These are phyloP conservation scores for Solanum ahanhuiri DNA, from an alignment of 257 asterid species.

Conservation along the genomic window DNA sequence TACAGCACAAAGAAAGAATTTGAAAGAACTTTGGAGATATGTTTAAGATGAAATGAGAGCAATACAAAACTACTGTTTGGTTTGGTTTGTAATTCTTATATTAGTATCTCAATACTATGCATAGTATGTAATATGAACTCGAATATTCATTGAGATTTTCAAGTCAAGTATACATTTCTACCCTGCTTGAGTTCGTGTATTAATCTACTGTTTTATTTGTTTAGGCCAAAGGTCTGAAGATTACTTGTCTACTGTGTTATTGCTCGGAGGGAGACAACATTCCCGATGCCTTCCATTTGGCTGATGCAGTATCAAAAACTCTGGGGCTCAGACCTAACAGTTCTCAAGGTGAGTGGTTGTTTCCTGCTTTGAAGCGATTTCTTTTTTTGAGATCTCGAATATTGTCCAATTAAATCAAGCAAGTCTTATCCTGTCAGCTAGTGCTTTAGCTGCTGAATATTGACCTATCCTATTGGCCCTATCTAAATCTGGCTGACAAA, in stretches of 20 bases:
- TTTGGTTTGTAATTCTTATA: neutral
- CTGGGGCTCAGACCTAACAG: constrained; percentile 27
- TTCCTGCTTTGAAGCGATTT: neutral
- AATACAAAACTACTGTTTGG: neutral
- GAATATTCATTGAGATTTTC: neutral
- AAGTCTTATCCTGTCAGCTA: neutral
- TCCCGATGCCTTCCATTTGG: constrained; percentile 81
- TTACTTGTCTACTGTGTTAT: constrained; percentile 81
- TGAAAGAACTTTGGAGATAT: neutral
- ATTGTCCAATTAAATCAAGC: neutral
- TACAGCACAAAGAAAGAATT: neutral
- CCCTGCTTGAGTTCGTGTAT: neutral
- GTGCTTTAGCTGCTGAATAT: neutral
- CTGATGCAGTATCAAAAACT: constrained; percentile 70
- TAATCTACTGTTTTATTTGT: constrained; percentile 1
- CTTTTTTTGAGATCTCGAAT: neutral
- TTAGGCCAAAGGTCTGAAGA: constrained; percentile 85
- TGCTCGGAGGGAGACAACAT: constrained; percentile 98
- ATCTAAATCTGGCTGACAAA: neutral
- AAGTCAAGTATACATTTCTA: neutral
- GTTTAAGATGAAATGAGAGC: neutral
- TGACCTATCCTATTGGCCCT: neutral
- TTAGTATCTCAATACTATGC: neutral
- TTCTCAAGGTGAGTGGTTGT: constrained; percentile 40
- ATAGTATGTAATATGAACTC: neutral